Percentiles rank a stretch among this genome's conserved stretches.
These are phyloP conservation scores for Amanita polypyramis DNA, from an alignment of 768 basidiomycete species.

Conservation along the genomic window DNA sequence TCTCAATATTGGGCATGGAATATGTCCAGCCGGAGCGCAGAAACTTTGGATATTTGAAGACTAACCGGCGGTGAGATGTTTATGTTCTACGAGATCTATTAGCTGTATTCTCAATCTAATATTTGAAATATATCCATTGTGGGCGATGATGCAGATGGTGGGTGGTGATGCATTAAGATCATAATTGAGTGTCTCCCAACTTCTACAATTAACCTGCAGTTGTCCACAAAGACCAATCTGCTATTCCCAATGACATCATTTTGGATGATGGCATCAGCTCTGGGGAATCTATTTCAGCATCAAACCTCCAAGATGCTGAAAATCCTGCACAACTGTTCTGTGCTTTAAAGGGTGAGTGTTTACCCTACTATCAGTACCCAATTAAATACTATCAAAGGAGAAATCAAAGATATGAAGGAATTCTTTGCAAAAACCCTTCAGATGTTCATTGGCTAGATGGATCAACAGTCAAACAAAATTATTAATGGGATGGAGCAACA, in stretches of 20 bases:
- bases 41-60: slow-evolving; percentile 21
- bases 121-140: not conserved
- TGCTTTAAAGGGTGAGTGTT: slow-evolving; percentile 11
- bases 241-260: slow-evolving; percentile 28
- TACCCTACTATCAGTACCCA: too few species aligned
- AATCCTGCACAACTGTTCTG: slow-evolving; percentile 4
- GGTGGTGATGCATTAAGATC: not conserved
- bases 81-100: not conserved
- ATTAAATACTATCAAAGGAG: too few species aligned
- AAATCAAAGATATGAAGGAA: too few species aligned
- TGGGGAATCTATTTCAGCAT: too few species aligned
- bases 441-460: too few species aligned
- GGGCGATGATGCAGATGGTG: not conserved
- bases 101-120: not conserved
- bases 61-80: not conserved
- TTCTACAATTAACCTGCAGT: not conserved
- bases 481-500: too few species aligned
- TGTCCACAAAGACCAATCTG: not conserved
- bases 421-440: too few species aligned
- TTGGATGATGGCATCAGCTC: too few species aligned
- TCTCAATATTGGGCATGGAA: slow-evolving; percentile 31
- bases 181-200: not conserved
- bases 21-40: slow-evolving; percentile 28
- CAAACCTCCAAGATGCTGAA: slow-evolving; percentile 25
- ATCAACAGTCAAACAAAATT: too few species aligned